Evolutionary conservation across 1,284 basidiomycete genomes (phyloP), one percentile per base, ranked within the genome.

Genomic region (Trichosporon coremiiforme): DNA sequence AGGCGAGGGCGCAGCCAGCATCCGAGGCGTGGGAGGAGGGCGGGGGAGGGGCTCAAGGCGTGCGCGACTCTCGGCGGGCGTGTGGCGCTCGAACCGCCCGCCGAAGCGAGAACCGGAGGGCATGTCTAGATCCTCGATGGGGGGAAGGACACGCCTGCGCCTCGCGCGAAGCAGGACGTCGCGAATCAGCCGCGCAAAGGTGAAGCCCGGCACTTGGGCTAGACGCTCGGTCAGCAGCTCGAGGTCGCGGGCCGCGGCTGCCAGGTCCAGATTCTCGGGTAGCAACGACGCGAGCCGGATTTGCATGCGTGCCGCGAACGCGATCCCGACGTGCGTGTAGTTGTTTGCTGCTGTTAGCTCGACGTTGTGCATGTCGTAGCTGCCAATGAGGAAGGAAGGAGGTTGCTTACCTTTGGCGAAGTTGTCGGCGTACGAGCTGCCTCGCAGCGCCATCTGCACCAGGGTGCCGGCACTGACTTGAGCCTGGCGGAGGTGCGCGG

Each of bases 171-270:
- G 66, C 10, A 81, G 67, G 15, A 80, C 74, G 9, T 78, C 77
- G 22, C 76, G 76, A 8, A 81, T 74, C n/a, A 78, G 67, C 36
- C 75, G 69, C 3, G 78, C 78, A 63, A 76, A 79, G 72, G 78
- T 77, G 73, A 79, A 82, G 0, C 80, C 79, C 6, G 80, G 80
- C 0, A 82, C 80, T 29, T 74, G 72, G 0, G 78, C 72, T 9
- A 82, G 69, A 12, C 75, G 70, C 29, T 75, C 65, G 5, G 79
- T 75, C 4, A 81, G 68, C n/a, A 75, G 72, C 67, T 81, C 81
- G 31, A 82, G 78, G 60, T 82, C 80, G 53, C 77, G 69, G 4
- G 78, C 78, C 10, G 78, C 76, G 65, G 79, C 78, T 10, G 74
- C 60, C 1, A 77, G 69, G 68, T 82, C 75, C n/a, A 77, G 76